Evolutionary conservation across 2,329 filamentous ascomycete species (phyloP), one percentile per base, ranked within the genome.

Genomic region (Fonsecaea erecta): DNA sequence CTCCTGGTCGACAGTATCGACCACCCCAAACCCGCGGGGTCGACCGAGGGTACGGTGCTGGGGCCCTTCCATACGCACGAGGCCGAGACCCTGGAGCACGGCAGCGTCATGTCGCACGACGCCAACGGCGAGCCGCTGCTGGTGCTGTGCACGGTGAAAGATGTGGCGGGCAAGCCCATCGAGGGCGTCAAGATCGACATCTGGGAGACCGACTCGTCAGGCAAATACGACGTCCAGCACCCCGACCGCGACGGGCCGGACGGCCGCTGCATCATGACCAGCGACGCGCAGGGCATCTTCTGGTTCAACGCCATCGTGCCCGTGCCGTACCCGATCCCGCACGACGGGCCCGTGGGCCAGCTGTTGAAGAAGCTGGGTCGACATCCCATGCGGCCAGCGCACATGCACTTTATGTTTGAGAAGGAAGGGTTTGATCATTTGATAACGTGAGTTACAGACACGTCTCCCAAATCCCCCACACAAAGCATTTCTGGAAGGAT

Each of bases 371-470:
- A 79, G 72, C 75, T 95, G 72, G 83, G 84, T n/a, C 81, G 92
- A n/a, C 92, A 95, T 78, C 87, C 87, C 62, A 93, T 87, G 80
- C 80, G 92, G 59, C 92, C 91, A 1, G 86, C 88, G 21, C 91
- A 95, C 76, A 85, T 94, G 82, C 91, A 95, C 77, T 95, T 95
- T 73, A 95, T 96, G 90, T 93, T 96, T 78, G 86, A 89, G 74
- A 93, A 92, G 81, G 77, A 83, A 35, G 90, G 90, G 0, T 93
- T 86, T 79, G 92, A 96, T 80, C 86, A 89, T 75, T 78, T 96
- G 72, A 89, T 95, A 74, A 96, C 92, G 90, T 93, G 81, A 69
- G 88, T 87, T 35, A 14, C 14, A 2, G 14, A 37, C 3, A n/a
- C 35, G 18, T 3, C 46, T 28, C 35, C 14, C 46, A 11, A 7